A percentile compares a stretch with the other conserved stretches of the same genome.
These are phyloP conservation scores for Sicyos baderoa DNA, from an alignment of 306 rosid genomes.

Conservation along the genomic window DNA sequence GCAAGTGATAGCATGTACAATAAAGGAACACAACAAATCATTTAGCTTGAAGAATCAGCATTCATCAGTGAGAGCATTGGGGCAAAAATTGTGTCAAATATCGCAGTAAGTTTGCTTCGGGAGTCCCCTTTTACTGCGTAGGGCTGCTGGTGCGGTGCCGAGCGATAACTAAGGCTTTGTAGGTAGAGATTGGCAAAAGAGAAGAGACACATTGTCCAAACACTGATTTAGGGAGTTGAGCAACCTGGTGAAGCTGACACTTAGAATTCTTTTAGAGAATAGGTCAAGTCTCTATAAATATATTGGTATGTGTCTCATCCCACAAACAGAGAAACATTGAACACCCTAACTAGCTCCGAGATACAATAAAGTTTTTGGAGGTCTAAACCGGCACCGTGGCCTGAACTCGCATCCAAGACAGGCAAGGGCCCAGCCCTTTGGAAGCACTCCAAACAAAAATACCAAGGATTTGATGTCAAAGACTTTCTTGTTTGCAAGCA, in stretches of 20 bases:
- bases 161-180: neutral
- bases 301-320: no score
- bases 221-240: neutral
- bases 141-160: no score
- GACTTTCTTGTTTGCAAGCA: constrained; percentile 14
- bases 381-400: neutral
- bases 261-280: neutral
- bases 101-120: neutral
- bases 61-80: neutral
- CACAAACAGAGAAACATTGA: no score
- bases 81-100: neutral
- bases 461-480: neutral
- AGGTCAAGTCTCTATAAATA: neutral
- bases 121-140: neutral
- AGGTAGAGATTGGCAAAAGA: neutral
- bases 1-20: neutral
- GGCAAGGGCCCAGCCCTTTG: neutral
- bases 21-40: neutral
- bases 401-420: neutral
- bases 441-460: neutral
- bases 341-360: neutral
- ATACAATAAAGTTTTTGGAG: neutral
- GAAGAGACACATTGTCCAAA: neutral
- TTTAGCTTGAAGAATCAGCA: neutral
- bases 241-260: constrained; percentile 6